phyloP scores from a whole-genome alignment of 768 basidiomycete species.

The Hebeloma cylindrosporum region DNA sequence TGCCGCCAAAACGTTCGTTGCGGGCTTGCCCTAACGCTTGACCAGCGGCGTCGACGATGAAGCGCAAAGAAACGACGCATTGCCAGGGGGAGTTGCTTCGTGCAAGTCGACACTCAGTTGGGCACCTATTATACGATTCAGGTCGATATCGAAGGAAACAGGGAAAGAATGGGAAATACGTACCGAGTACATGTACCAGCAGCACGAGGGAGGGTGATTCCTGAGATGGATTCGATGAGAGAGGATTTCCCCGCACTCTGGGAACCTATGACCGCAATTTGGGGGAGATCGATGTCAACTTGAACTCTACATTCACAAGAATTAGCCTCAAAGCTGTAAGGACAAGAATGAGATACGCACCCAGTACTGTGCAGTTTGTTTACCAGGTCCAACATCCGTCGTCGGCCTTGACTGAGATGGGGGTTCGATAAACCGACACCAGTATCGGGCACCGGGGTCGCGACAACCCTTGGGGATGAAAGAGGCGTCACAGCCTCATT shows the following conservation, averaged over 20 bases:
- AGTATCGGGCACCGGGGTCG: background rate
- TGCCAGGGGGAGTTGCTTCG: conserved; percentile 44
- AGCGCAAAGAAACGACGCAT: conserved; percentile 50
- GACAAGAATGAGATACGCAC: conserved; percentile 40
- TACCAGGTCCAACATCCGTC: conserved; percentile 55
- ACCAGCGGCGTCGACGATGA: conserved; percentile 40
- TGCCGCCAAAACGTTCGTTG: conserved; percentile 44
- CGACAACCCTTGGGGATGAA: background rate
- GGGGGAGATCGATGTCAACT: conserved; percentile 69
- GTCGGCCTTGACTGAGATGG: conserved; percentile 32
- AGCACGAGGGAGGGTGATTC: conserved; percentile 67
- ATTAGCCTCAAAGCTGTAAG: background rate
- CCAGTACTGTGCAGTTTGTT: conserved; percentile 64
- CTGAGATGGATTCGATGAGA: conserved; percentile 74
- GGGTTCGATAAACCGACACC: conserved; percentile 55
- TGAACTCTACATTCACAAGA: conserved; percentile 47
- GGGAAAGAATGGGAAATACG: background rate
- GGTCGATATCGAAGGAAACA: background rate
- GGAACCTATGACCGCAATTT: conserved; percentile 70
- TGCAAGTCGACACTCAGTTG: conserved; percentile 56
- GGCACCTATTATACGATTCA: conserved; percentile 44
- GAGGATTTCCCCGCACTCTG: conserved; percentile 80
- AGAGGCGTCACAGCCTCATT: no score
- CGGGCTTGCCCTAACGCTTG: conserved; percentile 39
- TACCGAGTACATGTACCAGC: conserved; percentile 77